A percentile compares a stretch with the other conserved stretches of the same genome.
These are phyloP conservation scores for Ochetophila trinervis DNA, from an alignment of 306 rosid species.

Conservation along the genomic window DNA sequence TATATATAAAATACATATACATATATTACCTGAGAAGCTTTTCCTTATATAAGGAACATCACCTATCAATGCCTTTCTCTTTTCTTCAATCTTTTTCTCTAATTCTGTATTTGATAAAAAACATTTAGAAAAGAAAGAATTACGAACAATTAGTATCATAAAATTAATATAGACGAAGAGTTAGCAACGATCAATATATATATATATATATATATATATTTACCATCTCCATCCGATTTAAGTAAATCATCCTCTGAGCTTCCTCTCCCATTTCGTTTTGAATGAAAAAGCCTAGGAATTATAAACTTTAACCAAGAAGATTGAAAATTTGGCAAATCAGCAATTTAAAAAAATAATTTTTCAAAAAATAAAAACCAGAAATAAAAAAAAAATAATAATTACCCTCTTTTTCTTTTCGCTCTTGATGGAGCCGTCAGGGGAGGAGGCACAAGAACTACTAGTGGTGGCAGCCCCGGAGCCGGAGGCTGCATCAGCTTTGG, in stretches of 20 bases:
- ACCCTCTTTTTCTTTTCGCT: slow-evolving; percentile 74
- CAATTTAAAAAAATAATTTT: background rate
- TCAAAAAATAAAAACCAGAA: background rate
- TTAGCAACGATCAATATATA: background rate
- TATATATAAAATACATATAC: too few relatives aligned
- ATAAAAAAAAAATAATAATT: background rate
- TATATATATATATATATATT: too few relatives aligned
- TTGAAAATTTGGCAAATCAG: background rate
- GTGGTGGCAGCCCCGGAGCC: background rate
- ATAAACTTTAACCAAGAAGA: slow-evolving; percentile 44
- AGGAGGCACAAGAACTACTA: background rate
- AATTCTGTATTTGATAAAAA: slow-evolving; percentile 27
- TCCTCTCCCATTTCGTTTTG: slow-evolving; percentile 47
- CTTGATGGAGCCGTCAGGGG: slow-evolving; percentile 37
- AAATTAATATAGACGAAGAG: background rate
- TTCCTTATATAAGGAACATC: slow-evolving; percentile 42
- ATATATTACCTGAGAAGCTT: slow-evolving; percentile 48
- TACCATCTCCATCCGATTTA: slow-evolving; percentile 54
- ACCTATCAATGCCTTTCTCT: slow-evolving; percentile 50
- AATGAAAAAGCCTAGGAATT: slow-evolving; percentile 72
- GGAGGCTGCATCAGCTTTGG: slow-evolving; percentile 30
- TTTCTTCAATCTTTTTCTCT: slow-evolving; percentile 49
- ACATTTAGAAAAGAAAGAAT: background rate
- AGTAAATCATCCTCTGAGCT: slow-evolving; percentile 47
- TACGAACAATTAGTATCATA: background rate